Percentiles rank a stretch among this genome's conserved stretches.
These are phyloP conservation scores for Venturia pyrina DNA, from an alignment of 2,329 filamentous ascomycete genomes.

Conservation along the genomic window DNA sequence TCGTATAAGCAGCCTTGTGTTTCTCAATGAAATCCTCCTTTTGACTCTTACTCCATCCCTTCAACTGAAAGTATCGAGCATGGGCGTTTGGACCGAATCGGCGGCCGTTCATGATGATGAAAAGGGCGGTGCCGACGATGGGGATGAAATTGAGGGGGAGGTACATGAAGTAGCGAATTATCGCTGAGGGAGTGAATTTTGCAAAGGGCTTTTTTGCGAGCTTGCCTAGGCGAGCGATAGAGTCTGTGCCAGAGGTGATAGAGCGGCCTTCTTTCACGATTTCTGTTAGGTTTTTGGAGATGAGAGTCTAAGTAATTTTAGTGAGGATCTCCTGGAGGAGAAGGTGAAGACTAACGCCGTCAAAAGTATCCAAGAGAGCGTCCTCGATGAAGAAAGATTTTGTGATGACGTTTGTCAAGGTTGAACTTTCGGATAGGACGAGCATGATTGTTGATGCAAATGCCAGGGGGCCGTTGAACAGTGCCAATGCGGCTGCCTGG, in stretches of 20 bases:
- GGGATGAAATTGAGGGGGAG: conserved; percentile 90
- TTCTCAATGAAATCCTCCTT: conserved; percentile 58
- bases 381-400: conserved; percentile 71
- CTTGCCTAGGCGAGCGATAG: conserved; percentile 42
- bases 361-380: conserved; percentile 79
- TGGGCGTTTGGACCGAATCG: conserved; percentile 45
- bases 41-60: conserved; percentile 62
- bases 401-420: conserved; percentile 43
- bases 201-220: conserved; percentile 40
- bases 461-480: conserved; percentile 76
- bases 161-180: conserved; percentile 70
- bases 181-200: conserved; percentile 38
- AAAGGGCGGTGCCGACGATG: conserved; percentile 72
- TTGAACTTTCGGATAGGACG: conserved; percentile 43
- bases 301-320: conserved; percentile 30
- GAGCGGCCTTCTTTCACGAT: conserved; percentile 63
- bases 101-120: conserved; percentile 60
- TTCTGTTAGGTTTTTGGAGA: conserved; percentile 41
- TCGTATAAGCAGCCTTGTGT: conserved; percentile 67
- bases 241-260: conserved; percentile 42
- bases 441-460: conserved; percentile 63
- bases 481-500: conserved; percentile 69
- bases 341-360: conserved; percentile 44
- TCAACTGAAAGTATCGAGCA: conserved; percentile 78
- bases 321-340: background rate